Base-by-base conservation (phyloP, 768 basidiomycete species). In the Lactarius sanguifluus region DNA sequence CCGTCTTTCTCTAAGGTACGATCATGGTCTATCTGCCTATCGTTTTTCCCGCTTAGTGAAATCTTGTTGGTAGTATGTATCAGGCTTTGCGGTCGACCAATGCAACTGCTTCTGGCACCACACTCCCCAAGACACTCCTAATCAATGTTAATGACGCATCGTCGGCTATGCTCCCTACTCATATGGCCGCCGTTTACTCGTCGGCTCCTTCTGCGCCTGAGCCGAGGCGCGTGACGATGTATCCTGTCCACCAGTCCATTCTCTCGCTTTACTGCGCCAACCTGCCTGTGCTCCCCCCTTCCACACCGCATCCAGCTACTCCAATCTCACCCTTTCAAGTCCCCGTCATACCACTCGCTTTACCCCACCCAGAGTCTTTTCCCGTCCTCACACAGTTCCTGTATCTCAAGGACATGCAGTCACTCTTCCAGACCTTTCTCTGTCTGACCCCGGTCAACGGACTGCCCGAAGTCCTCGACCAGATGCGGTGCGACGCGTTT, bases 231-330 rank as follows among this genome's bases (percentile, higher is more conserved):
- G 64, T 71, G 20, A 66, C 57, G 34, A 57, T 92, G 61, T 87
- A 83, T 69, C 87, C 92, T 5, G 82, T 85, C 13, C 91, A 94
- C 76, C 84, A 85, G 40, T 76, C 91, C 60, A 80, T 92, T 52
- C 81, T 93, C 62, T 87, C 87, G 8, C 80, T 87, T 0, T 81
- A 90, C 72, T 93, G 89, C 73, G 77, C 90, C 20, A 80, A 82
- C 52, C 80, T 92, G 7, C 86, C 88, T 1, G 75, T 80, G 28
- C 79, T 90, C 32, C 83, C 86, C 0, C 70, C 79, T 10, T 70
- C 66, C 78, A 4, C 63, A 72, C 43, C 72, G 76, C 12, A 59
- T 38, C 66, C 76, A 16, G 64, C 77, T 47, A 55, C 67, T 61
- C 69, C 76, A 40, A 71, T 79, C 0, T 74, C 73, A 30, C 72